Evolutionary conservation across 73 alveolate species (phyloP).

Genomic region (Diophrys appendiculata): DNA sequence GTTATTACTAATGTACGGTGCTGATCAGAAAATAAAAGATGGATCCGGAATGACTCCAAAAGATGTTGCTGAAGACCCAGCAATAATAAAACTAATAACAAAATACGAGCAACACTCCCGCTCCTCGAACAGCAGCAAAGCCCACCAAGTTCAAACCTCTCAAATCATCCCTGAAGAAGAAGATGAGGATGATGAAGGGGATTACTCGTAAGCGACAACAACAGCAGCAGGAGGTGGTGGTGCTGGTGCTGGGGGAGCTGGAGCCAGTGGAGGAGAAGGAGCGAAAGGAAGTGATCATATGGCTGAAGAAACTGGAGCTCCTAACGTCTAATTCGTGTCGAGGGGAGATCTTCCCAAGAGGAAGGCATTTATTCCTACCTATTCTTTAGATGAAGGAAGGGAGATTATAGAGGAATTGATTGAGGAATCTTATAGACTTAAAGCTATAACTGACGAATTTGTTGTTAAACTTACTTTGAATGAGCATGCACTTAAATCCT

Average conservation of each 20-base stretch:
- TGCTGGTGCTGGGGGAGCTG: background rate
- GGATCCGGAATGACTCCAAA: constrained; percentile 17
- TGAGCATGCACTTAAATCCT: background rate
- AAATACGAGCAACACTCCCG: constrained; percentile 47
- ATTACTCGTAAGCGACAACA: background rate
- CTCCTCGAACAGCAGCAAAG: too few relatives aligned
- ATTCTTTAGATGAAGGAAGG: background rate
- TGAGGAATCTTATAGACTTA: background rate
- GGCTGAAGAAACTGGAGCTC: background rate
- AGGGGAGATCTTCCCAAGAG: background rate
- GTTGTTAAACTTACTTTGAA: background rate
- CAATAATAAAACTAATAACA: constrained; percentile 24
- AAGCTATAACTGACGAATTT: background rate
- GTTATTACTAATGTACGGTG: constrained; percentile 17
- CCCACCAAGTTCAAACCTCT: too few relatives aligned
- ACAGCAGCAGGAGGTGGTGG: background rate
- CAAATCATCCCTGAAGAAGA: constrained; percentile 4
- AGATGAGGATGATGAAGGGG: constrained; percentile 16
- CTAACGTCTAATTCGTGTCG: too few relatives aligned
- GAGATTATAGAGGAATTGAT: constrained; percentile 3
- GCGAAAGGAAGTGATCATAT: background rate
- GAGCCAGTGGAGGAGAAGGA: too few relatives aligned
- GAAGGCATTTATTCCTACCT: background rate
- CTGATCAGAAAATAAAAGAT: constrained; percentile 25
- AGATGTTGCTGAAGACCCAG: constrained; percentile 31